A percentile compares a stretch with the other conserved stretches of the same genome.
phyloP scores from a whole-genome alignment of 2,329 filamentous ascomycete species.

The Xylariaceae sp. region DNA sequence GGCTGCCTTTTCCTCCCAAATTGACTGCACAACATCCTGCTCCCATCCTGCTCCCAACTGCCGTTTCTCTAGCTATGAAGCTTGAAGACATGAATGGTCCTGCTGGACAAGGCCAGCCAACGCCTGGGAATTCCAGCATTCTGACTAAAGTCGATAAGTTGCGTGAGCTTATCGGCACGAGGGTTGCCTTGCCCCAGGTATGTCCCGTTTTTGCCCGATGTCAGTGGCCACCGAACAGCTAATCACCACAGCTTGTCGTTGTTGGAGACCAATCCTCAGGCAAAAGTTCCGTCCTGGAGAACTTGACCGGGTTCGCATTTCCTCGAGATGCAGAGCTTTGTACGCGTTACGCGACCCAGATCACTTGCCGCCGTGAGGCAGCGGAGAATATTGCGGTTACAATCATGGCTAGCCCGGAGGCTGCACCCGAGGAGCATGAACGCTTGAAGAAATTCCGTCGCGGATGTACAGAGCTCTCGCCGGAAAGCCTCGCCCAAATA shows the following conservation, averaged over 20 bases:
- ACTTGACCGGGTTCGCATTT: conserved; percentile 44
- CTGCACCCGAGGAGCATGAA: conserved; percentile 19
- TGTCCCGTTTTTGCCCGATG: conserved; percentile 11
- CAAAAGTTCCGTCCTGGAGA: conserved; percentile 80
- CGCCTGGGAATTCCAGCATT: conserved; percentile 30
- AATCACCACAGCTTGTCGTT: conserved; percentile 62
- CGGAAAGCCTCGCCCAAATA: conserved; percentile 33
- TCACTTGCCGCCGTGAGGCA: conserved; percentile 37
- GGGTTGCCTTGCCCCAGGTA: conserved; percentile 32
- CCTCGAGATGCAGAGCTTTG: conserved; percentile 41
- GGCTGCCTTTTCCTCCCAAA: background rate
- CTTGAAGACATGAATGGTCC: background rate
- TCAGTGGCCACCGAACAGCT: background rate
- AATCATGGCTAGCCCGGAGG: conserved; percentile 35
- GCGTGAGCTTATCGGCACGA: conserved; percentile 36
- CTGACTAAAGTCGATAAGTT: conserved; percentile 38
- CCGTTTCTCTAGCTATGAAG: background rate
- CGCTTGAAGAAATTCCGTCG: conserved; percentile 29
- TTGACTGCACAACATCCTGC: background rate
- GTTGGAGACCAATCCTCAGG: conserved; percentile 82
- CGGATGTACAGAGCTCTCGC: conserved; percentile 22
- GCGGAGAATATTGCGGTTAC: conserved; percentile 35
- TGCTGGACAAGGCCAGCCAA: background rate
- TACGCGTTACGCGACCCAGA: conserved; percentile 46
- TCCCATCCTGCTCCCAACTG: too few species aligned